Conservation (phyloP, 768 basidiomycete species). For the Serendipita sp. region DNA sequence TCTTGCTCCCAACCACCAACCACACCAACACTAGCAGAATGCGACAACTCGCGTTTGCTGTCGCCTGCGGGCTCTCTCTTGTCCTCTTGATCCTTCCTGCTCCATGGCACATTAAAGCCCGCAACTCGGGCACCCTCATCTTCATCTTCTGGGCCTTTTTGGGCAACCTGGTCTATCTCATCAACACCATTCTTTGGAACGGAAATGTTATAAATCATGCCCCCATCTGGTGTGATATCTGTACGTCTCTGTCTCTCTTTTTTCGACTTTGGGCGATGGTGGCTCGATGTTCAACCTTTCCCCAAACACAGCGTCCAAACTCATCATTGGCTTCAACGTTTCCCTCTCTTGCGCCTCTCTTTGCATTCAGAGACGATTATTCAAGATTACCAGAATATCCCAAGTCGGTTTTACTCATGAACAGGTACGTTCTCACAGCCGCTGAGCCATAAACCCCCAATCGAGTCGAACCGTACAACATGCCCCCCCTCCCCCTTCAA, state of each 20-base stretch:
- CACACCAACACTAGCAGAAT: not conserved
- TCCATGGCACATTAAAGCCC: conserved; percentile 18
- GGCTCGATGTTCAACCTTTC: not conserved
- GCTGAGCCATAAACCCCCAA: conserved; percentile 11
- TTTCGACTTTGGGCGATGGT: not conserved
- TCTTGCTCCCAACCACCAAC: too few species aligned
- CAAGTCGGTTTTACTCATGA: conserved; percentile 18
- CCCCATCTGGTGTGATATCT: conserved; percentile 51
- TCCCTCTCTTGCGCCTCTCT: conserved; percentile 38
- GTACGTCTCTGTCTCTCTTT: conserved; percentile 21
- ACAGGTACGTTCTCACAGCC: not conserved
- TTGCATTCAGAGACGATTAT: conserved; percentile 47
- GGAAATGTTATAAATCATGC: conserved; percentile 30
- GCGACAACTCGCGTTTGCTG: not conserved
- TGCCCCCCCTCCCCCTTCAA: not conserved
- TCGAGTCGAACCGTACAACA: not conserved
- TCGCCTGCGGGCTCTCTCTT: not conserved
- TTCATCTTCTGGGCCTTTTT: conserved; percentile 31
- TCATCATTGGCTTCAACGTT: conserved; percentile 26
- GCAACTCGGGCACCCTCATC: conserved; percentile 32
- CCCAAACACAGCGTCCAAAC: conserved; percentile 21
- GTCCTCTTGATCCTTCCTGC: not conserved
- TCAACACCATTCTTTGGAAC: conserved; percentile 60
- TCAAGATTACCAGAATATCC: conserved; percentile 39
- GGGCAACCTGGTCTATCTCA: conserved; percentile 25